Conservation (phyloP, 257 asterid genomes). For the Leonotis leonurus region DNA sequence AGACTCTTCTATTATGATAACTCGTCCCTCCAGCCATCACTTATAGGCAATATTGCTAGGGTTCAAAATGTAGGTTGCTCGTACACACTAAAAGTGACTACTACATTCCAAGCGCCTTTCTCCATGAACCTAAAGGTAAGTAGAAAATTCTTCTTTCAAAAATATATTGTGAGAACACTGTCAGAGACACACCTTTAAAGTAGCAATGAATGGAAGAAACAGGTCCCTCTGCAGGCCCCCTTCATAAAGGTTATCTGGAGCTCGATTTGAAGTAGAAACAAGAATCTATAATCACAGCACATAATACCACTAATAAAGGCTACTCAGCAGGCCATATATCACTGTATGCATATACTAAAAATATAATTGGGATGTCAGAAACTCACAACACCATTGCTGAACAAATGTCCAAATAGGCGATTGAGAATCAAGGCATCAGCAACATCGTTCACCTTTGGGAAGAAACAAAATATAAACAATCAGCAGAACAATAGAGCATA, state of each 20-base stretch:
- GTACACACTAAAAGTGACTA: neutral
- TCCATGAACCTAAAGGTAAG: neutral
- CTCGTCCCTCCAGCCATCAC: neutral
- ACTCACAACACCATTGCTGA: conserved; percentile 76
- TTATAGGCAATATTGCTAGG: neutral
- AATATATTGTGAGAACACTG: neutral
- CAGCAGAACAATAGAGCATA: neutral
- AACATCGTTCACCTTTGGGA: conserved; percentile 73
- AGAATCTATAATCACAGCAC: conserved; percentile 47
- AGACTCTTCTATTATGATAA: too few species aligned
- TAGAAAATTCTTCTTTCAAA: neutral
- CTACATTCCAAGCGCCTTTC: neutral
- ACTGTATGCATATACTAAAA: neutral
- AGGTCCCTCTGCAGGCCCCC: conserved; percentile 91
- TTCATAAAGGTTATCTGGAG: conserved; percentile 88
- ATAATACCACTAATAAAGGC: neutral
- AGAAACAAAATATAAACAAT: conserved; percentile 2
- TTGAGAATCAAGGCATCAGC: conserved; percentile 85
- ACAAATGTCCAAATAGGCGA: conserved; percentile 72
- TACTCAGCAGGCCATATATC: neutral
- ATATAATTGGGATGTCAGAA: neutral
- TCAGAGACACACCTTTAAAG: conserved; percentile 51
- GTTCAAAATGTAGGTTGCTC: neutral
- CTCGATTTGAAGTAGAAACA: conserved; percentile 88
- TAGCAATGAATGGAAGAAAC: conserved; percentile 79